These are phyloP conservation scores for Spathaspora gorwiae DNA, from an alignment of 805 yeast species.

Conservation along the genomic window DNA sequence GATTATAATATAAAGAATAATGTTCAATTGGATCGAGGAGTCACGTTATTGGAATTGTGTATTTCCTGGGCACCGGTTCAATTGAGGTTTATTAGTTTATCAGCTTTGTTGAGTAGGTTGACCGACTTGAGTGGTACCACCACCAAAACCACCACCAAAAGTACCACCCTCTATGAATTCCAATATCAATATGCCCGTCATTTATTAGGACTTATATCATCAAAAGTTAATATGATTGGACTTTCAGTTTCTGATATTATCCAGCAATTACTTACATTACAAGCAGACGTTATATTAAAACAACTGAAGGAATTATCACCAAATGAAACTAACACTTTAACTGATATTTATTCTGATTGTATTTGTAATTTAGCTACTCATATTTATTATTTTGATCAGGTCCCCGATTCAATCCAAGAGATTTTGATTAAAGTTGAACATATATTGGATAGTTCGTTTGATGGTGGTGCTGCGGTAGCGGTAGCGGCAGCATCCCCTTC, in stretches of 20 bases:
- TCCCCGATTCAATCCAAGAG: constrained; percentile 74
- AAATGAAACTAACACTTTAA: constrained; percentile 28
- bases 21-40: constrained; percentile 44
- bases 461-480: constrained; percentile 5
- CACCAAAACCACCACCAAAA: constrained; percentile 7
- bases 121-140: constrained; percentile 16
- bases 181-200: constrained; percentile 42
- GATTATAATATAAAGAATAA: constrained; percentile 29
- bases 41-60: constrained; percentile 55
- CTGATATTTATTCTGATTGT: constrained; percentile 46
- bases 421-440: constrained; percentile 45
- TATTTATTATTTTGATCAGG: constrained; percentile 81
- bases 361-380: constrained; percentile 72
- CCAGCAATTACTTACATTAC: constrained; percentile 52
- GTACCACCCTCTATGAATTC: constrained; percentile 5
- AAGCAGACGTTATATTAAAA: constrained; percentile 32
- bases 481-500: not conserved
- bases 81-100: constrained; percentile 60
- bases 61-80: constrained; percentile 81
- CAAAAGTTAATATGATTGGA: constrained; percentile 82
- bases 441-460: constrained; percentile 15
- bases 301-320: constrained; percentile 12
- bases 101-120: constrained; percentile 35
- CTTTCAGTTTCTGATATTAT: constrained; percentile 78
- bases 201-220: constrained; percentile 59